A percentile compares a stretch with the other conserved stretches of the same genome.
These are phyloP conservation scores for Mucor racemosus DNA, from an alignment of 371 early-diverging fungal species.

Conservation along the genomic window DNA sequence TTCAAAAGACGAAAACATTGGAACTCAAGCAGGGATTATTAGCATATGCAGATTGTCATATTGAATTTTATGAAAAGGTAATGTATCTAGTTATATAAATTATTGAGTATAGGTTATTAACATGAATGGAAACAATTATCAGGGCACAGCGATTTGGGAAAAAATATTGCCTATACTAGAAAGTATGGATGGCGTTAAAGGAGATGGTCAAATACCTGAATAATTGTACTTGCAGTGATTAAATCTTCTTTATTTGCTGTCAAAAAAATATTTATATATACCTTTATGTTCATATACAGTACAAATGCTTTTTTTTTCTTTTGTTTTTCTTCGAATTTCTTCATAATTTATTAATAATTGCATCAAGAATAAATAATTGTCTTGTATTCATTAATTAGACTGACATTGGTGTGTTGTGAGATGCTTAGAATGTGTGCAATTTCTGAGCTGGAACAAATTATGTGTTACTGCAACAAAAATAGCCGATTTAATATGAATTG, in stretches of 20 bases:
- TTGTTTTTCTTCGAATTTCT: too few species aligned
- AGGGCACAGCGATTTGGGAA: constrained; percentile 34
- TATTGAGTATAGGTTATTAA: constrained; percentile 44
- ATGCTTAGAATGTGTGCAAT: too few species aligned
- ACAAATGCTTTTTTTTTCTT: not conserved
- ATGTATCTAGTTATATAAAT: not conserved
- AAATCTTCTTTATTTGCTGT: too few species aligned
- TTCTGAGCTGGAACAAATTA: too few species aligned
- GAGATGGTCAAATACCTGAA: constrained; percentile 10
- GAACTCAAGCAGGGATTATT: constrained; percentile 81
- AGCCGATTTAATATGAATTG: too few species aligned
- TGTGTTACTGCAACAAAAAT: too few species aligned
- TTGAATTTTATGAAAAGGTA: constrained; percentile 69
- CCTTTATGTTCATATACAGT: not conserved
- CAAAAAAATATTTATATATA: not conserved
- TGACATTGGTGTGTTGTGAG: too few species aligned
- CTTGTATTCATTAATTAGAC: too few species aligned
- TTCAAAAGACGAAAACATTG: constrained; percentile 72
- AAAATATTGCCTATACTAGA: constrained; percentile 31
- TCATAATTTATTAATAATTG: too few species aligned
- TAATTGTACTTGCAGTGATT: not conserved
- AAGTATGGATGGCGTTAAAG: constrained; percentile 28
- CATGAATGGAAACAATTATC: constrained; percentile 8
- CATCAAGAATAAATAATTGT: too few species aligned
- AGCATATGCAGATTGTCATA: constrained; percentile 77